phyloP scores from a whole-genome alignment of 2,329 filamentous ascomycete species.

The Lasiodiplodia citricola region DNA sequence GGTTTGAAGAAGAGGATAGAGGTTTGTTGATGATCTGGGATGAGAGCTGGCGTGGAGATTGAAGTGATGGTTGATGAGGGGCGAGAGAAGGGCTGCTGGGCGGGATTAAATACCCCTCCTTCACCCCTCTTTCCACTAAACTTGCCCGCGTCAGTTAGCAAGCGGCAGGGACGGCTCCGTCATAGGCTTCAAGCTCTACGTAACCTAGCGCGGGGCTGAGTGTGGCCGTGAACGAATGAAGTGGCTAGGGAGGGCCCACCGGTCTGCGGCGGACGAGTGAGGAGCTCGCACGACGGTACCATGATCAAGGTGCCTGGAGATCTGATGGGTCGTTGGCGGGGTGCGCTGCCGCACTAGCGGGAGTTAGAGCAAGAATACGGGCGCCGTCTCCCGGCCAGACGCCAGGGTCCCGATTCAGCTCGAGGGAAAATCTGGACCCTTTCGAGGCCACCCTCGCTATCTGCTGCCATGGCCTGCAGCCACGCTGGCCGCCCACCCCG shows the following conservation, averaged over 20 bases:
- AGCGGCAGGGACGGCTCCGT: slow-evolving; percentile 1
- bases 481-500: not conserved
- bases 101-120: slow-evolving; percentile 23
- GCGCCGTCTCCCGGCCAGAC: slow-evolving; percentile 2
- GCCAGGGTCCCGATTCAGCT: slow-evolving; percentile 23
- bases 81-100: not conserved
- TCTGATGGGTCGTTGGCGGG: slow-evolving; percentile 13
- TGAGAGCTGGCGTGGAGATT: not conserved
- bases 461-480: not conserved
- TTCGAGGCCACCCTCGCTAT: not conserved
- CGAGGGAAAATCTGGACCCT: slow-evolving; percentile 4
- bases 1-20: not conserved
- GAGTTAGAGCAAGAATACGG: slow-evolving; percentile 22
- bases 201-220: slow-evolving; percentile 24
- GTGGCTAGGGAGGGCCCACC: slow-evolving; percentile 16
- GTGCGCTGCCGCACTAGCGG: slow-evolving; percentile 15
- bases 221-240: not conserved
- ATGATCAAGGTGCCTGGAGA: slow-evolving; percentile 26
- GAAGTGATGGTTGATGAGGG: slow-evolving; percentile 20
- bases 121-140: not conserved
- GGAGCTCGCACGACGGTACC: slow-evolving; percentile 1
- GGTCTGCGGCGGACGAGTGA: not conserved
- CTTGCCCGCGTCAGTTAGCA: not conserved
- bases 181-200: slow-evolving; percentile 5
- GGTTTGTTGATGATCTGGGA: not conserved